Base-by-base conservation (phyloP, 345 rosid genomes). In the Gossypium bickii region DNA sequence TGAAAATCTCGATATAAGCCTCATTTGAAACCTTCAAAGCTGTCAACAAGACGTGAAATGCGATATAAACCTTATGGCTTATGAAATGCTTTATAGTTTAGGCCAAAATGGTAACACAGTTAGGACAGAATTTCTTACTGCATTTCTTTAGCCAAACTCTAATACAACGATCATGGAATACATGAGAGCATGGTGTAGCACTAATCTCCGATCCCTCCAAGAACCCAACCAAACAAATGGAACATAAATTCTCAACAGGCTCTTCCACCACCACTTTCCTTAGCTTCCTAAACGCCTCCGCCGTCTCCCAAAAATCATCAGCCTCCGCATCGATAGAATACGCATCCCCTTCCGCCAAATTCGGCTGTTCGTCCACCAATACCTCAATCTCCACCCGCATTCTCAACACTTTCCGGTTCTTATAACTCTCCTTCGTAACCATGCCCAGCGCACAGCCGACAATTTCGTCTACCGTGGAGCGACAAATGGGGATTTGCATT, bases 81-180 rank as follows among this genome's bases (percentile, higher is more conserved):
- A 34, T 34, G 38, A 34, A 34, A 34, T 34, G 38, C 6, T 34
- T 34, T 34, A 34, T 34, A 34, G 38, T 34, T 34, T 34, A 67
- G 71, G 57, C 43, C 59, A 69, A 27, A 9, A 4, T 3, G 45
- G 59, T 51, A 51, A 69, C 72, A 69, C 72, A 69, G 17, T 69
- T 69, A 9, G 72, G 72, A 69, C 72, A 69, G 1, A 27, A 25
- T 10, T 69, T 69, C 18, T 69, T 51, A 49, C 16, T 16, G 7
- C 72, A 69, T 69, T 51, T 69, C 59, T 69, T 69, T 3, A 69
- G 45, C 72, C 59, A 69, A 51, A 59, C 59, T 51, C 72, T 69
- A 27, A 51, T 69, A 58, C 59, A 69, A 69, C 72, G 72, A 69
- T 49, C 72, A 69, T 69, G 59, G 12, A 68, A 68, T 8, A 68